These are phyloP conservation scores for Fomitopsis palustris DNA, from an alignment of 1,284 basidiomycete genomes.

Conservation along the genomic window DNA sequence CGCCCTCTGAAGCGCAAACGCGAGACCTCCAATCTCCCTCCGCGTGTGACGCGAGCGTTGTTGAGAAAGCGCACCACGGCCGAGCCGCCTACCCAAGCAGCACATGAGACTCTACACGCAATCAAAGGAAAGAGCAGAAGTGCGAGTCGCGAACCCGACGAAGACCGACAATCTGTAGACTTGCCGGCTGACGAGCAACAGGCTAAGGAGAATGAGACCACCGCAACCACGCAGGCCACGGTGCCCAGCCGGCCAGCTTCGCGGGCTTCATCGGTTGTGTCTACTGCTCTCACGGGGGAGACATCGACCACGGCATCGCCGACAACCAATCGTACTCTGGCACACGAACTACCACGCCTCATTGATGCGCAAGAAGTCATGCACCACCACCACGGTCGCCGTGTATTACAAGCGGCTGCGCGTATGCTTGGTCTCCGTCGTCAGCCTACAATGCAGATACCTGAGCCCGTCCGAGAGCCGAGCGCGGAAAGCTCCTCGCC, in stretches of 20 bases:
- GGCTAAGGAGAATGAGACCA: neutral
- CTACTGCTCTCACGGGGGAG: slow-evolving; percentile 25
- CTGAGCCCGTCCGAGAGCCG: neutral
- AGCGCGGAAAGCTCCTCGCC: neutral
- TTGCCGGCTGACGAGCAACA: slow-evolving; percentile 23
- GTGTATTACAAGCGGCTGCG: slow-evolving; percentile 10
- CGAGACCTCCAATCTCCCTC: slow-evolving; percentile 2
- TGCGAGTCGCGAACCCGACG: neutral
- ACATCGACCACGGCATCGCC: slow-evolving; percentile 14
- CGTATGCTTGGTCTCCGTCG: neutral
- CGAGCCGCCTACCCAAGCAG: slow-evolving; percentile 8
- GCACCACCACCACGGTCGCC: slow-evolving; percentile 32
- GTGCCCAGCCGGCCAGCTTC: slow-evolving; percentile 33
- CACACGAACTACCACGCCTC: slow-evolving; percentile 22
- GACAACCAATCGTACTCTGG: slow-evolving; percentile 24
- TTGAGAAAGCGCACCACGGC: slow-evolving; percentile 1
- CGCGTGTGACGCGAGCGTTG: slow-evolving; percentile 19
- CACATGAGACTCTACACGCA: slow-evolving; percentile 17
- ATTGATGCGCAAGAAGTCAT: slow-evolving; percentile 27
- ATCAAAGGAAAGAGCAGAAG: neutral
- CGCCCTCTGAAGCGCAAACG: slow-evolving; percentile 19
- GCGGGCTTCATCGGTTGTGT: slow-evolving; percentile 47
- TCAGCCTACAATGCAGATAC: neutral
- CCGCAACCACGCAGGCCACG: slow-evolving; percentile 31
- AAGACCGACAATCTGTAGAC: slow-evolving; percentile 5